These are phyloP conservation scores for Friedmanniomyces simplex DNA, from an alignment of 495 filamentous ascomycete species.

Conservation along the genomic window DNA sequence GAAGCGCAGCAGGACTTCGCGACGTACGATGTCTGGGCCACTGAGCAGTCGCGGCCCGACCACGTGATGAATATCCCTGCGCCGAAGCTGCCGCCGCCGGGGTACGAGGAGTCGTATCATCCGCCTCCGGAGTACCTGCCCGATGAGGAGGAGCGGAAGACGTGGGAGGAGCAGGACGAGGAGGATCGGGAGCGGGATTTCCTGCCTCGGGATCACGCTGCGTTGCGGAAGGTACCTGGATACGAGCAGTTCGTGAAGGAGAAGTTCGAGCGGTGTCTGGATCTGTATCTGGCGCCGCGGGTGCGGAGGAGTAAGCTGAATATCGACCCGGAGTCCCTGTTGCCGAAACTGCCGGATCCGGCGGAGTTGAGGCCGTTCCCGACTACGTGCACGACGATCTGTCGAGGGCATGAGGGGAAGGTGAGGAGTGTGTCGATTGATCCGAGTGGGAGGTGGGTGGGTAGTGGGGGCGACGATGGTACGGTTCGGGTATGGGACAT, in stretches of 20 bases:
- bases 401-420: slow-evolving; percentile 77
- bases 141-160: slow-evolving; percentile 67
- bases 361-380: slow-evolving; percentile 92
- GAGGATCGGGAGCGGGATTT: slow-evolving; percentile 89
- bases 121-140: slow-evolving; percentile 94
- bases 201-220: slow-evolving; percentile 66
- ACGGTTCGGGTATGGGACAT: slow-evolving; percentile 88
- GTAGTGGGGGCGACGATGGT: slow-evolving; percentile 90
- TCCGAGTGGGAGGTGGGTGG: slow-evolving; percentile 65
- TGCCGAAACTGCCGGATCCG: slow-evolving; percentile 90
- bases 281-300: slow-evolving; percentile 88
- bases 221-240: slow-evolving; percentile 84
- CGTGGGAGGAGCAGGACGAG: slow-evolving; percentile 80
- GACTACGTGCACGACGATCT: slow-evolving; percentile 71
- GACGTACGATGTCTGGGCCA: slow-evolving; percentile 86
- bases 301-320: slow-evolving; percentile 89
- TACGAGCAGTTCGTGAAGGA: slow-evolving; percentile 87
- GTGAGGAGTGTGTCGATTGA: slow-evolving; percentile 74
- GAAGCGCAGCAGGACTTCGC: slow-evolving; percentile 51
- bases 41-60: slow-evolving; percentile 71
- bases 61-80: slow-evolving; percentile 95
- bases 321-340: slow-evolving; percentile 85
- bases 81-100: slow-evolving; percentile 85
- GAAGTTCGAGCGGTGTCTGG: slow-evolving; percentile 88
- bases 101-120: slow-evolving; percentile 91